Percentiles rank a stretch among this genome's conserved stretches.
Evolutionary conservation across 768 basidiomycete species (phyloP).

Genomic region (Neoboletus subvelutipes): DNA sequence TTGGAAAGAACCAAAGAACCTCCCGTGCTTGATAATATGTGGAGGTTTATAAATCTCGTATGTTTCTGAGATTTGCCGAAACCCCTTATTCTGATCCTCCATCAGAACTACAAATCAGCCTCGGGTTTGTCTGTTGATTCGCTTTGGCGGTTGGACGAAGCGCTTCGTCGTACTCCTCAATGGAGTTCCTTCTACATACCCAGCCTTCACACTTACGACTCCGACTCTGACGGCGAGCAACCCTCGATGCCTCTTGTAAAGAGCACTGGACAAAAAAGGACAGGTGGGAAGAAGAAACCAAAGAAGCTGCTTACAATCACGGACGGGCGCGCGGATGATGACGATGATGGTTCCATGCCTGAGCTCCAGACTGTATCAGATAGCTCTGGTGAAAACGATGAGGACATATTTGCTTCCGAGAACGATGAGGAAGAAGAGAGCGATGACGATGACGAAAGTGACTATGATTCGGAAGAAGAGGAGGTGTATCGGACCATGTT

Average conservation of each 20-base stretch:
- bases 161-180: slow-evolving; percentile 51
- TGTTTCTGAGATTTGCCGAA: slow-evolving; percentile 15
- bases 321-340: slow-evolving; percentile 39
- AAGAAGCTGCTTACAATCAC: slow-evolving; percentile 51
- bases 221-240: slow-evolving; percentile 30
- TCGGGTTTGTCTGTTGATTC: slow-evolving; percentile 58
- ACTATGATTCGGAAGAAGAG: slow-evolving; percentile 68
- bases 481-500: slow-evolving; percentile 60
- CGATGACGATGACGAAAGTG: slow-evolving; percentile 40
- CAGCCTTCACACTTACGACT: slow-evolving; percentile 16
- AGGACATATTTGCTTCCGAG: slow-evolving; percentile 31
- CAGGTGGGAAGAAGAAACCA: slow-evolving; percentile 25
- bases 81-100: slow-evolving; percentile 7
- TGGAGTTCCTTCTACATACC: slow-evolving; percentile 51
- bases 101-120: slow-evolving; percentile 56
- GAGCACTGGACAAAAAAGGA: slow-evolving; percentile 18
- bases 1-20: slow-evolving; percentile 53
- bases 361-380: slow-evolving; percentile 65
- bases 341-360: slow-evolving; percentile 62
- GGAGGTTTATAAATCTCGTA: slow-evolving; percentile 63
- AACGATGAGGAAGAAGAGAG: slow-evolving; percentile 37
- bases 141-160: slow-evolving; percentile 61
- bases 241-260: slow-evolving; percentile 6
- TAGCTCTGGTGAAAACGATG: slow-evolving; percentile 45
- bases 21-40: slow-evolving; percentile 55